These are phyloP conservation scores for Sugiyamaella japonica DNA, from an alignment of 1,139 yeast species.

Conservation along the genomic window DNA sequence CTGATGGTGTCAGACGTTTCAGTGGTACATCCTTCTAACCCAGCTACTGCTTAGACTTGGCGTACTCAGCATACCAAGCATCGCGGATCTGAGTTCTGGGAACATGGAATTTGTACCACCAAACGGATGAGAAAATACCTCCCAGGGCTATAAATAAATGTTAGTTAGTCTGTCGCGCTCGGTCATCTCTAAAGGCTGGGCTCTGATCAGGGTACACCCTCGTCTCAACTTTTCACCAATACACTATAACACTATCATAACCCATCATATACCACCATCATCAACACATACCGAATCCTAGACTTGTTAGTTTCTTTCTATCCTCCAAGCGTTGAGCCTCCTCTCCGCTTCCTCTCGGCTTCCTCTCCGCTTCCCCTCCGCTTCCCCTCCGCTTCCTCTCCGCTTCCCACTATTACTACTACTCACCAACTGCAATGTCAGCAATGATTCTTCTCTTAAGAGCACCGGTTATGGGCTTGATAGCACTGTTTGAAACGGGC, in stretches of 20 bases:
- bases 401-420: not conserved
- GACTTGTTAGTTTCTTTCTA: not conserved
- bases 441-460: conserved; percentile 79
- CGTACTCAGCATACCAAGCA: conserved; percentile 75
- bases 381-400: not conserved
- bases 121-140: conserved; percentile 54
- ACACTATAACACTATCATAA: not conserved
- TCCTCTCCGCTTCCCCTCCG: no score
- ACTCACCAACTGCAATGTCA: conserved; percentile 68
- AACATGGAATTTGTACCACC: conserved; percentile 75
- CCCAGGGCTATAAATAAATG: conserved; percentile 47
- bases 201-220: conserved; percentile 2
- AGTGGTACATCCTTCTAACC: not conserved
- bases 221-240: not conserved
- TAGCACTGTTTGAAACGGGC: conserved; percentile 47
- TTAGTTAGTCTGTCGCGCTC: not conserved
- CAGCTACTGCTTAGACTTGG: conserved; percentile 64
- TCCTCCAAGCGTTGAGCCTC: not conserved
- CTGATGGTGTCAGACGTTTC: not conserved
- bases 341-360: not conserved
- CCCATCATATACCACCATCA: no score
- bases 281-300: conserved; percentile 2
- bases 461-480: conserved; percentile 88
- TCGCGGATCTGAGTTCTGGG: conserved; percentile 74
- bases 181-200: conserved; percentile 3